Evolutionary conservation across 2,329 filamentous ascomycete species (phyloP).

Genomic region (Pestalotiopsis sp.): DNA sequence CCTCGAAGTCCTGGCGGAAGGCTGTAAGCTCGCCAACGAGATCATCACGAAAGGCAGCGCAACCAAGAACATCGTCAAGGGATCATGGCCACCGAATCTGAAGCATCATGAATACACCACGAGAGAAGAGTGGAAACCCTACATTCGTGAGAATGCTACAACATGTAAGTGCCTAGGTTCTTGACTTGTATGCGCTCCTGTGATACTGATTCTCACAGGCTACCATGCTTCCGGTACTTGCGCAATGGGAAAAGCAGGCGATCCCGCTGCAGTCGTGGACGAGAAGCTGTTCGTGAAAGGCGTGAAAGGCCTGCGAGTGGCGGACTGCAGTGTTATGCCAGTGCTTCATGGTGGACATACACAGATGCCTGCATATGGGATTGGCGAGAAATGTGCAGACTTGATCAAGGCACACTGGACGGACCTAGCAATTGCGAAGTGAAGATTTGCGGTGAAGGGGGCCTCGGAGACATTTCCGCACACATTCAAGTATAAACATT

Average conservation of each 20-base stretch:
- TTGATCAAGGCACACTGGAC: conserved; percentile 40
- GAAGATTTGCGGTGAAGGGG: neutral
- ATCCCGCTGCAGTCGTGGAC: conserved; percentile 55
- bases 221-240: conserved; percentile 62
- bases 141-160: conserved; percentile 60
- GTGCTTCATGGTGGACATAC: conserved; percentile 52
- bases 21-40: conserved; percentile 61
- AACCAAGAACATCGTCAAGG: conserved; percentile 61
- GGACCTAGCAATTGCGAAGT: neutral
- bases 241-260: conserved; percentile 49
- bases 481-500: too few relatives aligned
- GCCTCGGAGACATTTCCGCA: too few relatives aligned
- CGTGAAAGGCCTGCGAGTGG: conserved; percentile 55
- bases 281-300: conserved; percentile 54
- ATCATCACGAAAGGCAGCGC: conserved; percentile 59
- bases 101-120: conserved; percentile 55
- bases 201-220: conserved; percentile 29
- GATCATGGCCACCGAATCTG: conserved; percentile 57
- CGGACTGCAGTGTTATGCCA: conserved; percentile 56
- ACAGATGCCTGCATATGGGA: conserved; percentile 57
- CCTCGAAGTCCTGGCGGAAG: conserved; percentile 60
- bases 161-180: conserved; percentile 49
- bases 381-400: conserved; percentile 50
- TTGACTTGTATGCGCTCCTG: too few relatives aligned
- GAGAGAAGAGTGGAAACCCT: conserved; percentile 60